These are phyloP conservation scores for Russula earlei DNA, from an alignment of 768 basidiomycete species.

Conservation along the genomic window DNA sequence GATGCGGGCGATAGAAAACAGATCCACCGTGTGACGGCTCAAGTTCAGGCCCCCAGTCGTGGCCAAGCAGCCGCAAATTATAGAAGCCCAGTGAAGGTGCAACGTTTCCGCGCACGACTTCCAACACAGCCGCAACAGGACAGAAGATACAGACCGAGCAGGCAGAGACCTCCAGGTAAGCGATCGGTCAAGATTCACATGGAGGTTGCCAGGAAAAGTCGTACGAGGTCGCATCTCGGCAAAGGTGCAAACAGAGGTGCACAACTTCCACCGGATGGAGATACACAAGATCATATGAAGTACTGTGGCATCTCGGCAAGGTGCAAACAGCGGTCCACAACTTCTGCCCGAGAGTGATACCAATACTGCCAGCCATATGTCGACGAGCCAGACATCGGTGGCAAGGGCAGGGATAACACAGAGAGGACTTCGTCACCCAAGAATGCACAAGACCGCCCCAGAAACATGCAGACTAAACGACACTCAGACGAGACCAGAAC, in stretches of 20 bases:
- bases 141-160: not conserved
- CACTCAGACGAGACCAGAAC: not conserved
- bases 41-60: not conserved
- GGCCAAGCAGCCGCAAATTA: too few relatives aligned
- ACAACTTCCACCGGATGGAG: too few relatives aligned
- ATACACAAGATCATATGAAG: too few relatives aligned
- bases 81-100: conserved; percentile 1
- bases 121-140: not conserved
- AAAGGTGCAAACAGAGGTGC: conserved; percentile 14
- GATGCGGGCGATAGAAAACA: not conserved
- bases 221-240: not conserved
- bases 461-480: too few relatives aligned
- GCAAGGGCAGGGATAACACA: too few relatives aligned
- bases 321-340: conserved; percentile 15
- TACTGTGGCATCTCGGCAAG: conserved; percentile 3
- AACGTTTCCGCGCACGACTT: conserved; percentile 13
- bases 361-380: not conserved
- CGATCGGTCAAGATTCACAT: too few relatives aligned
- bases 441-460: not conserved
- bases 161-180: too few relatives aligned
- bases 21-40: too few relatives aligned
- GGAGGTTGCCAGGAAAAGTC: not conserved
- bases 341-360: not conserved
- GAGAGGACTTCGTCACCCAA: not conserved
- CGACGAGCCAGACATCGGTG: too few relatives aligned